Evolutionary conservation across 495 filamentous ascomycete genomes (phyloP), one percentile per base, ranked within the genome.

Genomic region (Hypoxylon rickii): DNA sequence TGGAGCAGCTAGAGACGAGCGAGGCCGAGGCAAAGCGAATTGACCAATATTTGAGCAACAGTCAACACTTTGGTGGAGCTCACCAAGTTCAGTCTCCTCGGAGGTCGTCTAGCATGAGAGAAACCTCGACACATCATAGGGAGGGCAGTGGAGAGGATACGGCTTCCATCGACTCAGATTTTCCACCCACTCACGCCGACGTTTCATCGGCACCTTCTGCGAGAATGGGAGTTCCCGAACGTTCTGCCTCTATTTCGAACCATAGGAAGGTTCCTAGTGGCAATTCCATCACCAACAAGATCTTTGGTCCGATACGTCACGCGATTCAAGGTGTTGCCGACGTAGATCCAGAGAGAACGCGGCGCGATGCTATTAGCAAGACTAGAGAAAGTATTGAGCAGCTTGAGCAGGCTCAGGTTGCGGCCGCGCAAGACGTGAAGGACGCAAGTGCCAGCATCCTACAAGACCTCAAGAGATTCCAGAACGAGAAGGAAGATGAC

Each of bases 311-410:
- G 8, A 86, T 98, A 49, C 93, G 87, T 55, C 92, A 97, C 74
- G 93, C 95, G 0, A 88, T 96, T 19, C 91, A 96, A 67, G 95
- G 95, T 13, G 91, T 97, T 65, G 92, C 92, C 2, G 94, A 98
- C 69, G 89, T 92, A 21, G 94, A 98, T 64, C 94, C 94, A 0
- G 95, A 97, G 76, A 76, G 90, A 46, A 96, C 91, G 24, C 80
- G 94, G 48, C 81, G 95, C 31, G 94, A 98, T 69, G 89, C 89
- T 51, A 96, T 98, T 50, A 91, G 92, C 3, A 97, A 96, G 77
- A 98, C 94, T 2, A 84, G 85, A 53, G 94, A 98, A 72, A 74
- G 72, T 5, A 79, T 86, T 20, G 67, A 64, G 15, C 77, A 97
- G 80, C 78, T 98, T 19, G 91, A 97, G 70, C 89, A 93, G 76